phyloP scores from a whole-genome alignment of 2,329 filamentous ascomycete species.

The Ilyonectria sp. region DNA sequence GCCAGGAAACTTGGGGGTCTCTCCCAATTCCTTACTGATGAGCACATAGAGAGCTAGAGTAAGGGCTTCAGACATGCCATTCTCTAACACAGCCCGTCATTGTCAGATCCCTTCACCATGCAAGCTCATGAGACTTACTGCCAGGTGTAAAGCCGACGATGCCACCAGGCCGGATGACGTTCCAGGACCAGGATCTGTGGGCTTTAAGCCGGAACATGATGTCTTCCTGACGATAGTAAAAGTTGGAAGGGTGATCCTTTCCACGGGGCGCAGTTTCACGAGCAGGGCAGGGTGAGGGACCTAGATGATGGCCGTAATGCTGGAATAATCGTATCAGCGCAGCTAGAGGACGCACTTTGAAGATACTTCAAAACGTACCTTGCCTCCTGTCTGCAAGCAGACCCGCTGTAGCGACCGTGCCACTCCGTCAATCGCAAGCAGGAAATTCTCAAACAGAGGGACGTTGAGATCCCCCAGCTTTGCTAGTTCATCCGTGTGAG shows the following conservation, averaged over 20 bases:
- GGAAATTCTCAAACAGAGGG: conserved; percentile 14
- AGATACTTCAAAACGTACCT: not conserved
- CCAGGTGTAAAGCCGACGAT: conserved; percentile 16
- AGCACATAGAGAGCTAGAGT: conserved; percentile 14
- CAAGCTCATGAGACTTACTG: not conserved
- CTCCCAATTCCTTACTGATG: conserved; percentile 1
- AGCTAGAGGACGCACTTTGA: not conserved
- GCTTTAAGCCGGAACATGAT: conserved; percentile 5
- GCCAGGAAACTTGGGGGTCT: conserved; percentile 1
- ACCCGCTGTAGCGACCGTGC: conserved; percentile 7
- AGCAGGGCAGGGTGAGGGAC: not conserved
- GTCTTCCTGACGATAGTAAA: conserved; percentile 16
- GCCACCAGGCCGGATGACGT: conserved; percentile 14
- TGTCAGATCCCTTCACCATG: not conserved
- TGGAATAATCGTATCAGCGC: not conserved
- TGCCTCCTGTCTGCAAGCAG: conserved; percentile 9
- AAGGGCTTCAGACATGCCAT: conserved; percentile 13
- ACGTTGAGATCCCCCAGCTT: conserved; percentile 13
- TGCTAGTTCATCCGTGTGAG: conserved; percentile 1
- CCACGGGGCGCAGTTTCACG: not conserved
- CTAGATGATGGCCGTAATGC: conserved; percentile 17
- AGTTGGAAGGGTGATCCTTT: conserved; percentile 5
- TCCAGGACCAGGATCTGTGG: conserved; percentile 4
- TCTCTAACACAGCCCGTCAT: not conserved
- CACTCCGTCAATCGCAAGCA: conserved; percentile 11